phyloP scores from a whole-genome alignment of 352 stramenopile genomes.

The Phytophthora megakarya region DNA sequence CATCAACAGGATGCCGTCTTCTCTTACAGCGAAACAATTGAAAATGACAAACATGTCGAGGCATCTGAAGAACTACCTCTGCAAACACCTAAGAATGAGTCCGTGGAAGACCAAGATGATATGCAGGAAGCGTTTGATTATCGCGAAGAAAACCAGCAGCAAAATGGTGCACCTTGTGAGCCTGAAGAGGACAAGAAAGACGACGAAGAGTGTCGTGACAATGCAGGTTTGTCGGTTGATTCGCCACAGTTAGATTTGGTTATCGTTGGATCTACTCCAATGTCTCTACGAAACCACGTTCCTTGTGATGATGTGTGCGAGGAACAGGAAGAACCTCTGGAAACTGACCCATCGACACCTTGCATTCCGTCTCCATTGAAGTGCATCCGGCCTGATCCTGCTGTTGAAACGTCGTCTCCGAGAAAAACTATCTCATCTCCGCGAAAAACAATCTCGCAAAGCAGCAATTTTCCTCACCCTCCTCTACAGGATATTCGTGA shows the following conservation, averaged over 20 bases:
- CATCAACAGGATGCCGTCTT: constrained; percentile 20
- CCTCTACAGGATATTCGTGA: constrained; percentile 53
- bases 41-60: constrained; percentile 4
- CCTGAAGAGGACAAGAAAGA: constrained; percentile 24
- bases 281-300: constrained; percentile 16
- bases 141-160: constrained; percentile 18
- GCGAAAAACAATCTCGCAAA: not conserved
- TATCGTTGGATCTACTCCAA: constrained; percentile 27
- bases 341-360: constrained; percentile 16
- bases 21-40: constrained; percentile 23
- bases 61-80: constrained; percentile 9
- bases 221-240: not conserved
- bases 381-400: constrained; percentile 13
- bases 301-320: constrained; percentile 7
- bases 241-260: constrained; percentile 17
- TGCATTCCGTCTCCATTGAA: constrained; percentile 27
- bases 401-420: constrained; percentile 10
- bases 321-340: constrained; percentile 21
- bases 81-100: constrained; percentile 1
- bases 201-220: constrained; percentile 3
- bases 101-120: constrained; percentile 37
- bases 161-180: constrained; percentile 3
- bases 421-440: constrained; percentile 7
- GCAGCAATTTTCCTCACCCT: constrained; percentile 17
- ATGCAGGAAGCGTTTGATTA: constrained; percentile 52